Percentiles rank a stretch among this genome's conserved stretches.
These are phyloP conservation scores for Fusarium sp. DNA, from an alignment of 2,329 filamentous ascomycete species.

Conservation along the genomic window DNA sequence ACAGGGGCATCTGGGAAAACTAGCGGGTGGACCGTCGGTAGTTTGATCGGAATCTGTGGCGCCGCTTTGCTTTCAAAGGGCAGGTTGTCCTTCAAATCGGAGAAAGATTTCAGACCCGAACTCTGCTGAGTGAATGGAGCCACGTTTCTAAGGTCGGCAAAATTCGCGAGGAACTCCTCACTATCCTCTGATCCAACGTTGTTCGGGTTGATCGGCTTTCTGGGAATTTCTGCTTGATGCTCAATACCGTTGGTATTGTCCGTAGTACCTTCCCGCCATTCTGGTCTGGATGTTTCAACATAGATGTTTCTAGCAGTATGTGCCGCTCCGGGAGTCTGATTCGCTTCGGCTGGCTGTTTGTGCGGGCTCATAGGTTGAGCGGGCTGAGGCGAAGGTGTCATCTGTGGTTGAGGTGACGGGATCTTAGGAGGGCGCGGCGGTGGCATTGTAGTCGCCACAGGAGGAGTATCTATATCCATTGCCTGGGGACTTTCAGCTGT, in stretches of 20 bases:
- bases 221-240: conserved; percentile 33
- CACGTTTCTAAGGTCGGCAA: conserved; percentile 66
- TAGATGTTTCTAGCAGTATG: conserved; percentile 62
- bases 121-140: conserved; percentile 63
- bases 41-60: conserved; percentile 53
- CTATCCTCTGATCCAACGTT: conserved; percentile 65
- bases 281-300: conserved; percentile 68
- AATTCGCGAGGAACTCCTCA: conserved; percentile 64
- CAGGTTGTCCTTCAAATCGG: conserved; percentile 66
- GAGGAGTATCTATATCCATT: conserved; percentile 73
- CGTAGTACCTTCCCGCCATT: conserved; percentile 67
- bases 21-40: conserved; percentile 51
- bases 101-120: conserved; percentile 63
- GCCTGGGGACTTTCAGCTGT: conserved; percentile 63
- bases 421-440: conserved; percentile 36
- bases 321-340: not conserved
- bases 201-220: conserved; percentile 49
- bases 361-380: conserved; percentile 3
- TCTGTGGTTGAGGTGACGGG: conserved; percentile 25
- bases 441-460: conserved; percentile 34
- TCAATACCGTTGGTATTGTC: conserved; percentile 42
- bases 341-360: not conserved
- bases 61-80: conserved; percentile 67
- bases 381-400: conserved; percentile 25
- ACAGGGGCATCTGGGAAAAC: conserved; percentile 61